Conservation (phyloP, 192 early-diverging fungal genomes). For the Backusella sp. region DNA sequence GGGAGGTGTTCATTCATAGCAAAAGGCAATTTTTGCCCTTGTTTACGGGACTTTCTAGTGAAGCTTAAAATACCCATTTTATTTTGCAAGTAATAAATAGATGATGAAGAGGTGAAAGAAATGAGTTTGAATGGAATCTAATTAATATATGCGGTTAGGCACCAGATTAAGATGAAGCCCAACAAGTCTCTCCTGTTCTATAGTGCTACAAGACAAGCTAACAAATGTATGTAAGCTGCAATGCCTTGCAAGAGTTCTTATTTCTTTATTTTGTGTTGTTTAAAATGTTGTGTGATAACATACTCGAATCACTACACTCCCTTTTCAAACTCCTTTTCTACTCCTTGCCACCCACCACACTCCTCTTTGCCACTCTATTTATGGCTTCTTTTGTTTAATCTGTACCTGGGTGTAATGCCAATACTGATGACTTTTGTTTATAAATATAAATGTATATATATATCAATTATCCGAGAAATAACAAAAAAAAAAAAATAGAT, state of each 20-base stretch:
- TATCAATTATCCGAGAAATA: not conserved
- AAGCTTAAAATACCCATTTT: constrained; percentile 15
- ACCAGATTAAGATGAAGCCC: constrained; percentile 6
- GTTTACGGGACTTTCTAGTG: constrained; percentile 2
- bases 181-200: not conserved
- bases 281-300: constrained; percentile 1
- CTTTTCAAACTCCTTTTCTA: not conserved
- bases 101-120: not conserved
- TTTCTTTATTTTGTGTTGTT: constrained; percentile 1
- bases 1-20: not conserved
- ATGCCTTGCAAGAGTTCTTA: not conserved
- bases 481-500: not conserved
- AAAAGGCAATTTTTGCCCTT: constrained; percentile 1
- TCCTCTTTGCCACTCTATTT: constrained; percentile 12
- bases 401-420: not conserved
- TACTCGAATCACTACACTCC: constrained; percentile 3
- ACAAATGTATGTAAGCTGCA: constrained; percentile 8
- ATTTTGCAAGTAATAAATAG: constrained; percentile 1
- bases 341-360: not conserved
- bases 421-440: not conserved
- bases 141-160: constrained; percentile 16
- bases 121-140: not conserved
- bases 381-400: not conserved
- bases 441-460: not conserved
- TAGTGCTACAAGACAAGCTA: not conserved